A percentile compares a stretch with the other conserved stretches of the same genome.
phyloP scores from a whole-genome alignment of 345 rosid genomes.

The Euclidium syriacum region DNA sequence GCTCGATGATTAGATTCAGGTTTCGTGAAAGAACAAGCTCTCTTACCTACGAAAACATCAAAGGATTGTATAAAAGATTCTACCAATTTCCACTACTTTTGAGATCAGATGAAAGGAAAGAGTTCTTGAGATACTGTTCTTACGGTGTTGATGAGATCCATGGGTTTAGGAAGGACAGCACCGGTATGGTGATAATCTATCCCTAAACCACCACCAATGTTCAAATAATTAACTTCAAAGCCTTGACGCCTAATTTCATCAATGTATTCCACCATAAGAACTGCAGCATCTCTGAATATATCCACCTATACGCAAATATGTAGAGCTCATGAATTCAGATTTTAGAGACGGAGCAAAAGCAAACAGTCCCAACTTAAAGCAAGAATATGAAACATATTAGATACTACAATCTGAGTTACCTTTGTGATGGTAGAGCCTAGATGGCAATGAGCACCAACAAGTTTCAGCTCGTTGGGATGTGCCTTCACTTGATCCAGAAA shows the following conservation, averaged over 20 bases:
- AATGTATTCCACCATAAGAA: slow-evolving; percentile 82
- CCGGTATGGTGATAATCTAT: slow-evolving; percentile 87
- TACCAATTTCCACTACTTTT: neutral
- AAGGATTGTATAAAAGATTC: slow-evolving; percentile 1
- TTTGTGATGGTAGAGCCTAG: slow-evolving; percentile 96
- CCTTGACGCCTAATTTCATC: slow-evolving; percentile 87
- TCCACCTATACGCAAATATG: slow-evolving; percentile 52
- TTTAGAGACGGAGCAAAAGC: neutral
- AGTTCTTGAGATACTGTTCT: slow-evolving; percentile 27
- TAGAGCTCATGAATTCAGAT: neutral
- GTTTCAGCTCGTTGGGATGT: slow-evolving; percentile 80
- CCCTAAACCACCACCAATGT: slow-evolving; percentile 98
- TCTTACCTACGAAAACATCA: slow-evolving; percentile 51
- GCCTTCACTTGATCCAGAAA: slow-evolving; percentile 93
- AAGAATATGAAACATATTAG: neutral
- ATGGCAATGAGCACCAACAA: slow-evolving; percentile 98
- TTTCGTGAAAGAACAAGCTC: slow-evolving; percentile 76
- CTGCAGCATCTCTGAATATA: slow-evolving; percentile 92
- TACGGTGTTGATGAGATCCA: slow-evolving; percentile 91
- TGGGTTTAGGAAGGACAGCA: slow-evolving; percentile 85
- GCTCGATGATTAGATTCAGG: slow-evolving; percentile 87
- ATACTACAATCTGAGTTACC: slow-evolving; percentile 32
- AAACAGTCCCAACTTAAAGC: neutral
- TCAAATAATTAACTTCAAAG: slow-evolving; percentile 77
- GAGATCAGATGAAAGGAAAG: neutral